phyloP scores from a whole-genome alignment of 2,329 filamentous ascomycete species.

The Fusarium sp. region DNA sequence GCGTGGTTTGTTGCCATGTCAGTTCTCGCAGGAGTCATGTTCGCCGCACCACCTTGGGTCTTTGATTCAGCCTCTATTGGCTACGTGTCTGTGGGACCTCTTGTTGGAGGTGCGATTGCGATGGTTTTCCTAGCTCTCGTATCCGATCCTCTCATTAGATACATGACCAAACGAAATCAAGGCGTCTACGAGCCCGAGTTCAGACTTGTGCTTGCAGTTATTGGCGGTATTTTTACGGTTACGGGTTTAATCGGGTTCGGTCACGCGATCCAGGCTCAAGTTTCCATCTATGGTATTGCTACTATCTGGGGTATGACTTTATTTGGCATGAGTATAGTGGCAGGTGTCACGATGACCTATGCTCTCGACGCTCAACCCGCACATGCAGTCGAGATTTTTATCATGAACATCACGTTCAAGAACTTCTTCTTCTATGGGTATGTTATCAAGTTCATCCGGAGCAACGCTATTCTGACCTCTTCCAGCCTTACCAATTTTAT shows the following conservation, averaged over 20 bases:
- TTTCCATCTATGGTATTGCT: constrained; percentile 10
- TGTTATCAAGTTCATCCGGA: not conserved
- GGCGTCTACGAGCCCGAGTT: constrained; percentile 30
- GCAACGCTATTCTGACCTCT: too few relatives aligned
- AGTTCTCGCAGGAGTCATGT: constrained; percentile 24
- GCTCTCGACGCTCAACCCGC: constrained; percentile 20
- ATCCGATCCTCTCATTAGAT: constrained; percentile 15
- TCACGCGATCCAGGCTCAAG: not conserved
- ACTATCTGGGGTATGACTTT: constrained; percentile 19
- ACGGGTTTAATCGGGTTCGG: constrained; percentile 19
- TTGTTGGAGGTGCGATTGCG: constrained; percentile 23
- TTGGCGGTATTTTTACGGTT: constrained; percentile 10
- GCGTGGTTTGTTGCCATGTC: constrained; percentile 27
- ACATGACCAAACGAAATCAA: constrained; percentile 16
- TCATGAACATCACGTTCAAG: constrained; percentile 30
- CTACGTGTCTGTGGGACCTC: constrained; percentile 12
- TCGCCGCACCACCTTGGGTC: constrained; percentile 20
- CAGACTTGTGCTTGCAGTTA: constrained; percentile 1
- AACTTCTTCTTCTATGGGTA: constrained; percentile 26
- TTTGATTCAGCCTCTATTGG: constrained; percentile 22
- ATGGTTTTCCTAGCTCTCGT: not conserved
- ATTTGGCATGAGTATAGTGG: constrained; percentile 20
- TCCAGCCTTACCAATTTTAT: too few relatives aligned
- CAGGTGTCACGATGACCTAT: constrained; percentile 2
- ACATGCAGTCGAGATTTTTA: constrained; percentile 23